Percentiles rank a stretch among this genome's conserved stretches.
Evolutionary conservation across 805 yeast genomes (phyloP).

Genomic region (Starmerella vaccinii): DNA sequence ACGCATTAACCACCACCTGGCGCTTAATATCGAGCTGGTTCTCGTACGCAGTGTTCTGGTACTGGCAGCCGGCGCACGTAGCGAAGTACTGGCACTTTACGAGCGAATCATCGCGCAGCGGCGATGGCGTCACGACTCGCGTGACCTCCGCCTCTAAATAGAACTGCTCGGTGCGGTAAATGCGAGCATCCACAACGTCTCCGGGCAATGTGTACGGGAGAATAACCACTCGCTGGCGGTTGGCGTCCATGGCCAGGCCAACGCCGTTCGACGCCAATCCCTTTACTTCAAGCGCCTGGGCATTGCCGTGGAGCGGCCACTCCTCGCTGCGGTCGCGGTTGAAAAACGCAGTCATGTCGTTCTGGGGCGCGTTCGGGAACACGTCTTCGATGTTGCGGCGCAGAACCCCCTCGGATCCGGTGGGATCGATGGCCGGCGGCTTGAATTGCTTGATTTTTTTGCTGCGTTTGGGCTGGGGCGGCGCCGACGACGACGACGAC

Average conservation of each 20-base stretch:
- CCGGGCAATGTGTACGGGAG: constrained; percentile 88
- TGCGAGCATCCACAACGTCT: constrained; percentile 57
- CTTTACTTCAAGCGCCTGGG: constrained; percentile 47
- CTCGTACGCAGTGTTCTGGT: constrained; percentile 64
- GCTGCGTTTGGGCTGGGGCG: constrained; percentile 7
- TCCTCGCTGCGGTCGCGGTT: constrained; percentile 37
- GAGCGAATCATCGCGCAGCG: constrained; percentile 45
- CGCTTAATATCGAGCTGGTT: constrained; percentile 65
- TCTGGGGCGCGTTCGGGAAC: constrained; percentile 37
- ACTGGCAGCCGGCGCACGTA: constrained; percentile 90
- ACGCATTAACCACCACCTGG: constrained; percentile 71
- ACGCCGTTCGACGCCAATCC: constrained; percentile 72
- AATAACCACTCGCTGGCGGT: constrained; percentile 53
- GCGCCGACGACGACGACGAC: constrained; percentile 6
- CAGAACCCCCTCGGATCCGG: constrained; percentile 72
- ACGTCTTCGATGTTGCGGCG: constrained; percentile 53
- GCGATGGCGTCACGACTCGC: constrained; percentile 38
- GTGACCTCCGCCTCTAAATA: constrained; percentile 69
- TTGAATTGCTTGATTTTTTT: constrained; percentile 39
- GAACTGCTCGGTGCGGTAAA: constrained; percentile 66
- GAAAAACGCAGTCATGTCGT: constrained; percentile 56
- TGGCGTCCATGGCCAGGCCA: constrained; percentile 59
- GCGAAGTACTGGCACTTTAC: constrained; percentile 79
- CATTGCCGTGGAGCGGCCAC: constrained; percentile 45
- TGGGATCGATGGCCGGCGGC: constrained; percentile 56